Evolutionary conservation across 176 grass and related monocot genomes (phyloP).

Genomic region (Thinopyrum elongatum): DNA sequence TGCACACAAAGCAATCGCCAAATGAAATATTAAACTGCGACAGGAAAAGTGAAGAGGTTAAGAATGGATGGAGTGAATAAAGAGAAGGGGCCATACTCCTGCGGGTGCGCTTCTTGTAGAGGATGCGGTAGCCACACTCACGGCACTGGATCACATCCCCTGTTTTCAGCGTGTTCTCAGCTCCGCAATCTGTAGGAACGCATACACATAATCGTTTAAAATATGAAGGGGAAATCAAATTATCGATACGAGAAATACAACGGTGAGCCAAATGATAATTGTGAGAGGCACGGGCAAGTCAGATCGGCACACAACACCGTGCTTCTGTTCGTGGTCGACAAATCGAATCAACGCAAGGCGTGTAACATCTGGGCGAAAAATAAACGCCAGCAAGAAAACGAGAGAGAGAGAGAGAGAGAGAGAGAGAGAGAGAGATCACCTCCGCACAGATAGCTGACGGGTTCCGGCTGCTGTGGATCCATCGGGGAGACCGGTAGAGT

Average conservation of each 20-base stretch:
- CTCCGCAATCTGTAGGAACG: conserved; percentile 32
- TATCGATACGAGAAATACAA: neutral
- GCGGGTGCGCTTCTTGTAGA: conserved; percentile 60
- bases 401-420: no score
- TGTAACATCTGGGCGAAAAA: neutral
- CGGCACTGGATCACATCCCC: conserved; percentile 59
- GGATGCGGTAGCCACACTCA: conserved; percentile 61
- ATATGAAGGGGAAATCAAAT: neutral
- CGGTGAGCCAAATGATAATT: no score
- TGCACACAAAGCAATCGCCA: neutral
- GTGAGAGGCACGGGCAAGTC: no score
- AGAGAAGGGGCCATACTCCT: neutral
- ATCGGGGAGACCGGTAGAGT: neutral
- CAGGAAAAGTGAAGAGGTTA: no score
- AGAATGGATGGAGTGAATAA: no score
- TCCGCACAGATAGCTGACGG: conserved; percentile 52
- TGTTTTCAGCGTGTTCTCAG: conserved; percentile 50
- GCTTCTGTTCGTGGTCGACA: neutral
- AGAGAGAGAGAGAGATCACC: neutral
- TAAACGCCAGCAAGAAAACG: neutral
- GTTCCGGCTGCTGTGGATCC: conserved; percentile 54
- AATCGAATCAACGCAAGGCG: neutral
- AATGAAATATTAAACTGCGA: neutral
- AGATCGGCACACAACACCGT: neutral
- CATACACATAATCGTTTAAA: neutral